Evolutionary conservation across 2,329 filamentous ascomycete genomes (phyloP), one percentile per base, ranked within the genome.

Genomic region (Daldinia sp.): DNA sequence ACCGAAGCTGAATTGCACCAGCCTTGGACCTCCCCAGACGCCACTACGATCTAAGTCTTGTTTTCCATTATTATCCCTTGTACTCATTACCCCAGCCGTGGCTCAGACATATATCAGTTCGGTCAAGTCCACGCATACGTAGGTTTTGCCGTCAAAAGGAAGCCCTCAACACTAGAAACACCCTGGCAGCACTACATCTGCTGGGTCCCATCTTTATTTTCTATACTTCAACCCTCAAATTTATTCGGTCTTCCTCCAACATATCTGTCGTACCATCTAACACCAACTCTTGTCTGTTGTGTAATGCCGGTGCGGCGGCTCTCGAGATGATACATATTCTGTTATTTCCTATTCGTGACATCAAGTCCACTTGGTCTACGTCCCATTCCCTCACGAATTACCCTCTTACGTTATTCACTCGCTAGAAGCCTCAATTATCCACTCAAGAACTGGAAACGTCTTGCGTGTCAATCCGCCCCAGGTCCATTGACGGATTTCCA

Each of bases 271-370:
- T 71, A 49, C 52, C 19, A 59, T 70, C 68, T 62, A 61, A 13
- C 55, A 69, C 63, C 53, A 55, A 49, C 30, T 34, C 50, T 63
- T 64, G 41, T 62, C 48, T 48, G 58, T 68, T 57, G 68, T 70
- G 66, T 61, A 68, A 70, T 68, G 63, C 63, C 64, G 57, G 58
- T 67, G 57, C 55, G 49, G 68, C 60, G 60, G 61, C 34, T 52
- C 55, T 69, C 61, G 63, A 64, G 57, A 68, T 68, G 54, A 71
- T 59, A 58, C 66, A 64, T 66, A 62, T 62, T 47, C 59, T 68
- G 59, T 56, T 64, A 58, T 59, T 41, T 66, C 55, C 58, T 47
- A 53, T 34, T 51, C 56, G 67, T 73, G 55, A 51, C 62, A 71
- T 50, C 41, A 58, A 34, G 9, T 61, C 32, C 49, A 62, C 47